Base-by-base conservation (phyloP, 768 basidiomycete species). In the Lactifluus volemus region DNA sequence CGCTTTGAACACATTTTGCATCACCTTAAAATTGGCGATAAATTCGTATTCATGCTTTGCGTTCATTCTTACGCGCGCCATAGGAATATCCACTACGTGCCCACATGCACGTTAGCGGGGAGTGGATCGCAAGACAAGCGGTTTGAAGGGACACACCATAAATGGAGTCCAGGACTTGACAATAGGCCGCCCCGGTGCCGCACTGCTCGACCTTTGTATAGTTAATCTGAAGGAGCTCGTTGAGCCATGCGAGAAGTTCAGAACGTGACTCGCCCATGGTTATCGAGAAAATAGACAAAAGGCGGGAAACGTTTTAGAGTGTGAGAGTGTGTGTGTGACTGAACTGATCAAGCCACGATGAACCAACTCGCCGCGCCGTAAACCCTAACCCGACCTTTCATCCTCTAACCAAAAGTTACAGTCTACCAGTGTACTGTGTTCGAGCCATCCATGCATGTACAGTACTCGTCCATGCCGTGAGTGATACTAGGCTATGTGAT, bases 21-120 rank as follows among this genome's bases (percentile, higher is more conserved):
- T 77, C 70, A 98, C 81, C 74, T 98, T 98, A 81, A 84, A 98
- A 77, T 99, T 99, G 30, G 84, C 88, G 57, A 98, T 75, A 70
- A 84, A 98, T 73, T 98, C 96, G 76, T 97, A 98, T 71, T 97
- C 92, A 70, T 92, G 90, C 76, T 85, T 94, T 48, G 97, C 94
- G 73, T 86, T 86, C 84, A 98, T 92, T 80, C 98, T 98, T 68
- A 99, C 95, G 64, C 88, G 82, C 39, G 75, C 67, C 91, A 98
- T 92, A 12, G 94, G 94, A 0, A 97, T 64, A 75, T 98, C 92
- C 67, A 88, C 93, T 96, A 69, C 10, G 42, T n/a, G 2, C 4
- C 14, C n/a, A 45, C 14, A 25, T 21, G 44, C 9, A 55, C 29
- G 19, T 61, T 12, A 47, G 38, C 25, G n/a, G 21, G 3, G 17